Evolutionary conservation across 768 basidiomycete genomes (phyloP).

Genomic region (Pilatotrama ljubarskyi): DNA sequence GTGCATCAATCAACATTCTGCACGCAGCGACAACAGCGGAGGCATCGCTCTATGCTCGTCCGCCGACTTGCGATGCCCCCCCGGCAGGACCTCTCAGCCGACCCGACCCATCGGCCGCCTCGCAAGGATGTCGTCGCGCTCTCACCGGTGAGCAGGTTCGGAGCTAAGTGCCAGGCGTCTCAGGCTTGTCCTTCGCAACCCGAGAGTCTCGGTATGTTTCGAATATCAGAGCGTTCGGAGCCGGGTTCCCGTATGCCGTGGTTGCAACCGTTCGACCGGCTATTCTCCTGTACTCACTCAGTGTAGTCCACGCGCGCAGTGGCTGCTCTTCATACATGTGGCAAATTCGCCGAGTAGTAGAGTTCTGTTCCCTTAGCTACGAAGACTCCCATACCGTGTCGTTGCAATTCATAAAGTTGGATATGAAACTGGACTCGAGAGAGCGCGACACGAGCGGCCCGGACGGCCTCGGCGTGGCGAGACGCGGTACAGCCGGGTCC

Average conservation of each 20-base stretch:
- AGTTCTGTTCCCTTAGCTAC: neutral
- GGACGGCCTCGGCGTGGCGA: slow-evolving; percentile 11
- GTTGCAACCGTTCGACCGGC: neutral
- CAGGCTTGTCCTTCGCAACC: slow-evolving; percentile 4
- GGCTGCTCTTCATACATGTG: neutral
- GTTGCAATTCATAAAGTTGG: neutral
- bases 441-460: neutral
- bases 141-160: too few relatives aligned
- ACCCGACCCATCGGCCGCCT: neutral
- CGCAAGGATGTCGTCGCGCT: too few relatives aligned
- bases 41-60: neutral
- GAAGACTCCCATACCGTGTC: neutral
- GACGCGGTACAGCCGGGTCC: neutral
- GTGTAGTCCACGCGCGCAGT: neutral
- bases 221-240: neutral
- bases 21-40: neutral
- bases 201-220: neutral
- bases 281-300: neutral
- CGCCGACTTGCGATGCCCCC: too few relatives aligned
- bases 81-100: neutral
- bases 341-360: neutral
- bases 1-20: neutral
- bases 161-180: too few relatives aligned
- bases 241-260: neutral
- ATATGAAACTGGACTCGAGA: neutral